These are phyloP conservation scores for Takashimella koratensis DNA, from an alignment of 1,284 basidiomycete species.

Conservation along the genomic window DNA sequence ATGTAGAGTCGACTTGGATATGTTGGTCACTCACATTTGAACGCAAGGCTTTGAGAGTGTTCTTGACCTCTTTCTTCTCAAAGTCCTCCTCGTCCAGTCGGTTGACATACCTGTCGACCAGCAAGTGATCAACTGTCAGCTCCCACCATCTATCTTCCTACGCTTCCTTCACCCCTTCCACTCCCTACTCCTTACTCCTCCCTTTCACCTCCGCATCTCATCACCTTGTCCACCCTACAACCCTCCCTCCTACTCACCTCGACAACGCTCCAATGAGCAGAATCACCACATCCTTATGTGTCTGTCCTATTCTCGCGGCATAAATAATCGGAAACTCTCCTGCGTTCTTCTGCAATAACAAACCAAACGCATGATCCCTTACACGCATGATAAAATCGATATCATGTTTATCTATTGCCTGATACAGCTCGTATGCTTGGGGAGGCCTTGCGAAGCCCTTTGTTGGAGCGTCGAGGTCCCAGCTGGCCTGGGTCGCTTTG, in stretches of 20 bases:
- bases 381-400: conserved; percentile 48
- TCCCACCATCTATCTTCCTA: no score
- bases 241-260: conserved; percentile 21
- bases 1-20: conserved; percentile 1
- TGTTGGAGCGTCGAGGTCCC: conserved; percentile 9
- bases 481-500: conserved; percentile 1
- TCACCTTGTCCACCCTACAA: no score
- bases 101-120: conserved; percentile 43
- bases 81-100: conserved; percentile 46
- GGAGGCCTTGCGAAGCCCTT: conserved; percentile 41
- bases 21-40: conserved; percentile 47
- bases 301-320: conserved; percentile 42
- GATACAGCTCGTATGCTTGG: conserved; percentile 48
- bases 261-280: conserved; percentile 46
- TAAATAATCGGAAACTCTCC: conserved; percentile 49
- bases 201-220: no score
- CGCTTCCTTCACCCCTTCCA: no score
- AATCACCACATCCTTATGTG: conserved; percentile 45
- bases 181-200: no score
- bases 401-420: conserved; percentile 48
- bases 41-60: conserved; percentile 42
- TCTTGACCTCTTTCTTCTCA: conserved; percentile 40
- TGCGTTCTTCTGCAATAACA: conserved; percentile 47
- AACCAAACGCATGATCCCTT: conserved; percentile 44
- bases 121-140: no score